phyloP scores from a whole-genome alignment of 1,284 basidiomycete species.

The Cronartium ribicola region DNA sequence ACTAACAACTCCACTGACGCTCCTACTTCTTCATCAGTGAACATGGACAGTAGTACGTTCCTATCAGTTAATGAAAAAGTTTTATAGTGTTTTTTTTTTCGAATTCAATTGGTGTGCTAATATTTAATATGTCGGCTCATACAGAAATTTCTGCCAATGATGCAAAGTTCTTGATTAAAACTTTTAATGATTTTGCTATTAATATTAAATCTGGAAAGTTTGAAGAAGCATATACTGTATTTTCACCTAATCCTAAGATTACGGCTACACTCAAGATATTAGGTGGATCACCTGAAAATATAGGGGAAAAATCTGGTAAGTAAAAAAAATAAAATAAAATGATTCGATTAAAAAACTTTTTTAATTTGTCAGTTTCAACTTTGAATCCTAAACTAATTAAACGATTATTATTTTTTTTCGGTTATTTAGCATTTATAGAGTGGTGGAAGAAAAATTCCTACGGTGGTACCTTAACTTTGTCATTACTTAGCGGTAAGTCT shows the following conservation, averaged over 20 bases:
- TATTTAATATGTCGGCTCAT: background rate
- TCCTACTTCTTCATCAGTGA: too few species aligned
- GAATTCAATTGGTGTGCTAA: too few species aligned
- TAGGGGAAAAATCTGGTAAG: too few species aligned
- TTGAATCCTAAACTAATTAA: too few species aligned
- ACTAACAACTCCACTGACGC: background rate
- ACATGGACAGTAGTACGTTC: background rate
- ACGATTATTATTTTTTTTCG: too few species aligned
- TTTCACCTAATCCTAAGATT: background rate
- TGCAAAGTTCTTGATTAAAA: background rate
- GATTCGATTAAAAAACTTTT: too few species aligned
- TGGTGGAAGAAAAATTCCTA: background rate
- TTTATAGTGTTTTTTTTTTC: too few species aligned
- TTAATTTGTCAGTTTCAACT: too few species aligned
- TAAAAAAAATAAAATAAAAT: too few species aligned
- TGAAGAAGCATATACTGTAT: background rate
- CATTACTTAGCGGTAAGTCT: background rate
- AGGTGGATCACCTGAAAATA: background rate
- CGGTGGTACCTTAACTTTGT: background rate
- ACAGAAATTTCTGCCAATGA: background rate
- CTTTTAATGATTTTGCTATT: background rate
- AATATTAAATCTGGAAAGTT: background rate
- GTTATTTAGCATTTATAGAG: background rate
- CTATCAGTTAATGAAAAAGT: background rate
- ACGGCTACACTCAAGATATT: background rate